These are phyloP conservation scores for Chaetomium tenue DNA, from an alignment of 495 filamentous ascomycete genomes.

Conservation along the genomic window DNA sequence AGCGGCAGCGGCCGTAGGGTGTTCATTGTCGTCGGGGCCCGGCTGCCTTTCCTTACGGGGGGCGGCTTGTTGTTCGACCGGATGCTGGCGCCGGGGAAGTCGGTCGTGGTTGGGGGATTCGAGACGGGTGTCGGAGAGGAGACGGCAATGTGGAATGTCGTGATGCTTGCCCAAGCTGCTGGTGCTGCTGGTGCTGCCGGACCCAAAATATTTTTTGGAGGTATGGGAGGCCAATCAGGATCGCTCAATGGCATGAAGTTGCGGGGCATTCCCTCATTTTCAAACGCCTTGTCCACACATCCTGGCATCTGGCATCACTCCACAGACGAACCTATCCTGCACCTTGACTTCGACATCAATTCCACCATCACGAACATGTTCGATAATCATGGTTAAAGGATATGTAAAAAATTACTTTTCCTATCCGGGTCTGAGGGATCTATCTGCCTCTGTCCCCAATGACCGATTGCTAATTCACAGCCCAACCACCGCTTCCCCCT, in stretches of 20 bases:
- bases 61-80: neutral
- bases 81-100: neutral
- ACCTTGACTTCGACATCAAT: too few species aligned
- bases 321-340: too few species aligned
- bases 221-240: constrained; percentile 21
- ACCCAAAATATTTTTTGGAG: constrained; percentile 34
- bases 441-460: constrained; percentile 13
- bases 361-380: too few species aligned
- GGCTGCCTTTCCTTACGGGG: neutral
- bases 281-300: constrained; percentile 10
- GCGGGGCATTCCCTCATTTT: constrained; percentile 11
- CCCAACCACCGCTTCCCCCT: neutral
- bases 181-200: neutral
- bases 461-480: neutral
- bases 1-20: constrained; percentile 14
- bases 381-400: neutral
- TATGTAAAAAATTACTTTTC: neutral
- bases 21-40: constrained; percentile 12
- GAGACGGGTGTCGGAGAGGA: constrained; percentile 11
- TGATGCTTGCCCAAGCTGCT: constrained; percentile 6
- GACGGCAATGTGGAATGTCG: constrained; percentile 6
- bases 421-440: neutral
- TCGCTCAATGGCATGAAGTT: constrained; percentile 20
- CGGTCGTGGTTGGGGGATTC: constrained; percentile 9
- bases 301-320: too few species aligned